A percentile compares a stretch with the other conserved stretches of the same genome.
phyloP scores from a whole-genome alignment of 257 asterid genomes.

The Anisodus acutangulus region DNA sequence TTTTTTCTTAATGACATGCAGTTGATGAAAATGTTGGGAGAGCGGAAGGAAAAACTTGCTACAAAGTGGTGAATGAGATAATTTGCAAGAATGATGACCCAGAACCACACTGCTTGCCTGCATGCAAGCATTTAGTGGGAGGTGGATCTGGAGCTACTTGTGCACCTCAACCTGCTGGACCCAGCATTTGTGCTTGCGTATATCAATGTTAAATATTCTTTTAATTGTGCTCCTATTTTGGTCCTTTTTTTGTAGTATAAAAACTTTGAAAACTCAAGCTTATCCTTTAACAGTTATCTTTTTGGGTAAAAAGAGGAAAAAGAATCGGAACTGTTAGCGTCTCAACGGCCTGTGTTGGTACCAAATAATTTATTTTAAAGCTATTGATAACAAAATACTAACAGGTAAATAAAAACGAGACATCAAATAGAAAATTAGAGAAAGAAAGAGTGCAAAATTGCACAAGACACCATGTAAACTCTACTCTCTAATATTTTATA shows the following conservation, averaged over 20 bases:
- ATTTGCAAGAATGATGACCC: conserved; percentile 20
- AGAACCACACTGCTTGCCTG: conserved; percentile 8
- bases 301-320: too few species aligned
- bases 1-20: not conserved
- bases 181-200: conserved; percentile 11
- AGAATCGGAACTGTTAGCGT: too few species aligned
- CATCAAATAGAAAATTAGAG: not conserved
- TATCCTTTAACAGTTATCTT: too few species aligned
- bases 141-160: conserved; percentile 20
- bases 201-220: not conserved
- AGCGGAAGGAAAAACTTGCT: not conserved
- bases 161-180: not conserved
- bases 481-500: too few species aligned
- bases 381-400: not conserved
- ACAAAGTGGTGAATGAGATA: not conserved
- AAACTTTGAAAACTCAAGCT: not conserved
- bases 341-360: too few species aligned
- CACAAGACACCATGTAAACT: too few species aligned
- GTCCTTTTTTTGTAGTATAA: not conserved
- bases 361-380: too few species aligned
- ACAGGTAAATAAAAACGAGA: not conserved
- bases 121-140: not conserved
- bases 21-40: not conserved
- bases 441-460: not conserved
- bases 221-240: not conserved